phyloP scores from a whole-genome alignment of 202 grass and related monocot genomes.

The Brachypodium distachyon region DNA sequence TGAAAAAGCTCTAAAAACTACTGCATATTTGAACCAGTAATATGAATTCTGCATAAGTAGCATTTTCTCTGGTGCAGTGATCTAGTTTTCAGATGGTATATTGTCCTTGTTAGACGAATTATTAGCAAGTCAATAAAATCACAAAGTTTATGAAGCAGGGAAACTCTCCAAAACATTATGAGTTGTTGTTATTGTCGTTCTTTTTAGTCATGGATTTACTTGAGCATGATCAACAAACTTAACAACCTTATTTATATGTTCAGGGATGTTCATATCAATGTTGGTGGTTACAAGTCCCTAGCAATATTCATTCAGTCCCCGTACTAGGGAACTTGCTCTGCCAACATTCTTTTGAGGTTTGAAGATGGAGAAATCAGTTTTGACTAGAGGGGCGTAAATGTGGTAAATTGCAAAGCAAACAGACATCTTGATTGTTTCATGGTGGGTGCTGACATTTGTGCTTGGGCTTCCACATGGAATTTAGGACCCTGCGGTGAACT shows the following conservation, averaged over 20 bases:
- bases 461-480: slow-evolving; percentile 15
- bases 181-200: not conserved
- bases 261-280: slow-evolving; percentile 24
- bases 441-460: slow-evolving; percentile 11
- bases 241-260: slow-evolving; percentile 4
- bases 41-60: not conserved
- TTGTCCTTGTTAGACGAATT: not conserved
- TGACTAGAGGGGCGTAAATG: slow-evolving; percentile 16
- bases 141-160: not conserved
- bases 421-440: slow-evolving; percentile 21
- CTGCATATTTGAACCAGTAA: not conserved
- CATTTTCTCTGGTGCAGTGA: not conserved
- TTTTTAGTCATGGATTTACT: not conserved
- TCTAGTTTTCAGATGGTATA: not conserved
- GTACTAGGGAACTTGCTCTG: slow-evolving; percentile 13
- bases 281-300: not conserved
- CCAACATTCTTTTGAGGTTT: not conserved
- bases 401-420: slow-evolving; percentile 10
- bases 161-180: not conserved
- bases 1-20: not conserved
- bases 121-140: not conserved
- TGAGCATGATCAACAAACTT: not conserved
- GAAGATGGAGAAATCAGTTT: slow-evolving; percentile 18
- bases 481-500: slow-evolving; percentile 20
- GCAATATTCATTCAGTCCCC: not conserved